A percentile compares a stretch with the other conserved stretches of the same genome.
phyloP scores from a whole-genome alignment of 2,329 filamentous ascomycete species.

The Talaromyces rugulosus region DNA sequence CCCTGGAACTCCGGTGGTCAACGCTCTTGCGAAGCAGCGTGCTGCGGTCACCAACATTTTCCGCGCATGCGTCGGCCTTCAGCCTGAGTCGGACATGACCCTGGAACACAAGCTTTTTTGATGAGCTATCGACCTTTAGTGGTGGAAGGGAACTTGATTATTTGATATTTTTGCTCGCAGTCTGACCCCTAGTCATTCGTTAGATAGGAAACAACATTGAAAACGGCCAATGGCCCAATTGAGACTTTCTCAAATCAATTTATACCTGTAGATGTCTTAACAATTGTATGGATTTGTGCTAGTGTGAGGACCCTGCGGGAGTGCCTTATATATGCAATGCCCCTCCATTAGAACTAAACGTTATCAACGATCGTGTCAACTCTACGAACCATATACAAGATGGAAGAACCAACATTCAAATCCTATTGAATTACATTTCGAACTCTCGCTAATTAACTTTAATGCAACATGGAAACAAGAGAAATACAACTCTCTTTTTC shows the following conservation, averaged over 20 bases:
- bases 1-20: constrained; percentile 91
- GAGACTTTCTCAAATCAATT: background rate
- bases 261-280: background rate
- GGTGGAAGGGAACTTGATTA: background rate
- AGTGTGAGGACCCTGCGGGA: background rate
- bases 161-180: constrained; percentile 3
- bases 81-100: constrained; percentile 98
- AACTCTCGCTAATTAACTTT: background rate
- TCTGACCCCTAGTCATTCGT: constrained; percentile 11
- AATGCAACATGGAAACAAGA: background rate
- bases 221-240: background rate
- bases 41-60: constrained; percentile 95
- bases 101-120: constrained; percentile 93
- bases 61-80: constrained; percentile 91
- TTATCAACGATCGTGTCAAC: too few relatives aligned
- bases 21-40: constrained; percentile 93
- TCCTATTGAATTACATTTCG: background rate
- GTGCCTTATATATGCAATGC: background rate
- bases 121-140: background rate
- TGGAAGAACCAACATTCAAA: background rate
- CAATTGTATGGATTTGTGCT: background rate
- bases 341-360: background rate
- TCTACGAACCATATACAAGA: background rate
- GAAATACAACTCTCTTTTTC: background rate
- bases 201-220: constrained; percentile 5